These are phyloP conservation scores for Sapria himalayana DNA, from an alignment of 345 rosid genomes.

Conservation along the genomic window DNA sequence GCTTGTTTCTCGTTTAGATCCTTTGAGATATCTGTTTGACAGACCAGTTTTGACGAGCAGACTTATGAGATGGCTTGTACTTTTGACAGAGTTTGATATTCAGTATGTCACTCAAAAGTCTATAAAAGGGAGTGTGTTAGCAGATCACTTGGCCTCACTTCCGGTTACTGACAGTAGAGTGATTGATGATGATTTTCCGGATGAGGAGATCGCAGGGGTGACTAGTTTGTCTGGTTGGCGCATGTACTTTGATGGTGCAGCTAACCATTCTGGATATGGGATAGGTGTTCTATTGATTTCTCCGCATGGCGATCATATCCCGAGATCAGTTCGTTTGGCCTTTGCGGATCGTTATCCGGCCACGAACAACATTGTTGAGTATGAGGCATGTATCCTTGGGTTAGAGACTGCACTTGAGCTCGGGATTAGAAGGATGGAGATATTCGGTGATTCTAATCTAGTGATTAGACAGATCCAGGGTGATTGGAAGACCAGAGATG, in stretches of 20 bases:
- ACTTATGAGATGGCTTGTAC: background rate
- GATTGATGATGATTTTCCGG: background rate
- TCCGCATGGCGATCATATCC: background rate
- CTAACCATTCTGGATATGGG: background rate
- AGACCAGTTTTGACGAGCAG: background rate
- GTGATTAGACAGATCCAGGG: background rate
- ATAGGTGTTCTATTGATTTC: background rate
- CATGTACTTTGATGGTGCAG: background rate
- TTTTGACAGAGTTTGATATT: background rate
- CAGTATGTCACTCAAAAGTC: background rate
- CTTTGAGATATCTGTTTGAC: too few species aligned
- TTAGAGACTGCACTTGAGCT: background rate
- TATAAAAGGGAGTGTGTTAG: background rate
- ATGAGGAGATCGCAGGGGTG: background rate
- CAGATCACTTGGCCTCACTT: background rate
- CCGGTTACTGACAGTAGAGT: background rate
- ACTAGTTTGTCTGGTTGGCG: background rate
- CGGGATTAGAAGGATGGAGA: background rate
- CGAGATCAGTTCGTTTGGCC: background rate
- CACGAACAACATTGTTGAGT: background rate
- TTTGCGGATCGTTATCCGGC: too few species aligned
- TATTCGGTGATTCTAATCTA: background rate
- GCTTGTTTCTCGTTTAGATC: too few species aligned
- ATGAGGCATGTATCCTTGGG: background rate
- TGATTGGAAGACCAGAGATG: background rate